A percentile compares a stretch with the other conserved stretches of the same genome.
Evolutionary conservation across 495 filamentous ascomycete species (phyloP).

Genomic region (Xylaria curta): DNA sequence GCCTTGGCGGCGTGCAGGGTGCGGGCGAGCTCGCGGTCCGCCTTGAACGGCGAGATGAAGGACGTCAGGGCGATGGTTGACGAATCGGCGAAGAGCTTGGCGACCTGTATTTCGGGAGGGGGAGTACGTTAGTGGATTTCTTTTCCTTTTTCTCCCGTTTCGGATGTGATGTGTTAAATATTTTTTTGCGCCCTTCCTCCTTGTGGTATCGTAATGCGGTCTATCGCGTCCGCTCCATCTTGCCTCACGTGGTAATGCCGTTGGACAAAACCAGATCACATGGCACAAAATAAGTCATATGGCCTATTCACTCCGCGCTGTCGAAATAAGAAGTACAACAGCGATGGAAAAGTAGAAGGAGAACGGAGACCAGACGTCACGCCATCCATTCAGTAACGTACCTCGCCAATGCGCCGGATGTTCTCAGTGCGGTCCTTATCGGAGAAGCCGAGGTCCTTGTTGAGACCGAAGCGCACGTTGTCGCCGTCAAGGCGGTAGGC

Average conservation of each 20-base stretch:
- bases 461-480: constrained; percentile 97
- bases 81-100: constrained; percentile 93
- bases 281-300: background rate
- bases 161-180: background rate
- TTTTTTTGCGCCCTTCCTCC: background rate
- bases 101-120: constrained; percentile 62
- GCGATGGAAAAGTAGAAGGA: background rate
- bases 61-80: constrained; percentile 87
- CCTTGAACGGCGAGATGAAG: constrained; percentile 94
- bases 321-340: background rate
- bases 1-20: constrained; percentile 69
- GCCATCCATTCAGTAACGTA: constrained; percentile 35
- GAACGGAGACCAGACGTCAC: background rate
- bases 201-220: background rate
- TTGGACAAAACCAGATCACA: background rate
- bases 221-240: background rate
- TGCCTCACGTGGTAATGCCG: background rate
- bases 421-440: constrained; percentile 96
- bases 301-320: background rate
- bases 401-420: constrained; percentile 92
- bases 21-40: constrained; percentile 83
- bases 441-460: constrained; percentile 95
- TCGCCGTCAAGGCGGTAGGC: constrained; percentile 97
- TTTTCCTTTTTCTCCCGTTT: background rate
- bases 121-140: background rate